These are phyloP conservation scores for Cercophora sp. DNA, from an alignment of 495 filamentous ascomycete species.

Conservation along the genomic window DNA sequence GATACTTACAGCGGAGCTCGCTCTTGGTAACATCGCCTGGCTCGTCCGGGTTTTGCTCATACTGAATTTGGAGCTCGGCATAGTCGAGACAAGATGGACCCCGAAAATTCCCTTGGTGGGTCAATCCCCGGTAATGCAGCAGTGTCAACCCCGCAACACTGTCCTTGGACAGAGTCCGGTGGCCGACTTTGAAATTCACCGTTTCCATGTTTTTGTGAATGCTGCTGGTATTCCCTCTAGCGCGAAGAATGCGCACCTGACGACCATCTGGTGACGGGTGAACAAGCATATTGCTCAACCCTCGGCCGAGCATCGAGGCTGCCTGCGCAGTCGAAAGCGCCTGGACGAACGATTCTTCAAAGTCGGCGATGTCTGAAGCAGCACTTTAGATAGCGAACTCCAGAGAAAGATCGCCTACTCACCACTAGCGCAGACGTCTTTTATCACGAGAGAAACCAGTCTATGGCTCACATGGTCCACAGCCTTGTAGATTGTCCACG, in stretches of 20 bases:
- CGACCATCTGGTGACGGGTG: conserved; percentile 1
- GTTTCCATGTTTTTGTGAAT: background rate
- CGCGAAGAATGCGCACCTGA: conserved; percentile 1
- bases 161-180: background rate
- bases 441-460: background rate
- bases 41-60: background rate
- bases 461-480: background rate
- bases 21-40: background rate
- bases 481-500: background rate
- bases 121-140: background rate
- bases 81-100: background rate
- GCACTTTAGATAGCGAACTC: background rate
- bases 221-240: conserved; percentile 3
- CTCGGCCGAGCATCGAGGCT: background rate
- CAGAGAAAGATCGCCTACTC: too few relatives aligned
- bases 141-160: background rate
- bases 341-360: conserved; percentile 1
- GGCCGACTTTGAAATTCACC: background rate
- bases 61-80: background rate
- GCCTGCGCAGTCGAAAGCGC: background rate
- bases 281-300: conserved; percentile 10
- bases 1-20: background rate
- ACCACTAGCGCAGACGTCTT: background rate
- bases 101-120: background rate
- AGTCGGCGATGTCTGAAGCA: conserved; percentile 1